Conservation (phyloP, 345 rosid genomes). For the Citrus medica region DNA sequence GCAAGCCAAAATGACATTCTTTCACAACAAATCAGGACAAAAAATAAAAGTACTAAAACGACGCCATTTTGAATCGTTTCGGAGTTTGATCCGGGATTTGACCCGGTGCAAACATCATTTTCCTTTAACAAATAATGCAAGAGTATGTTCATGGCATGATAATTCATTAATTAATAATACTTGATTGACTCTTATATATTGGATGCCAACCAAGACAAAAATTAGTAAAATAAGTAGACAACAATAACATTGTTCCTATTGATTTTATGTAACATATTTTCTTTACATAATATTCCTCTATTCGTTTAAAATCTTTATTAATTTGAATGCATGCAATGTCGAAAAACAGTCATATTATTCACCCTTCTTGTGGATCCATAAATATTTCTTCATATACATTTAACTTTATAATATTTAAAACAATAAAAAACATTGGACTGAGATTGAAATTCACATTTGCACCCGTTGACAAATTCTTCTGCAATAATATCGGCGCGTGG, state of each 20-base stretch:
- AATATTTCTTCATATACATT: background rate
- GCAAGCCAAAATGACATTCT: no score
- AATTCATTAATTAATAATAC: no score
- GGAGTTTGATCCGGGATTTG: no score
- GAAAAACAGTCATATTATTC: background rate
- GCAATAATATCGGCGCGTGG: background rate
- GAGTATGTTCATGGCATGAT: no score
- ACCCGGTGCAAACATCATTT: no score
- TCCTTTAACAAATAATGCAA: no score
- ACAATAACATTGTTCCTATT: background rate
- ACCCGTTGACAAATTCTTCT: background rate
- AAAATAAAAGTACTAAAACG: fast-evolving
- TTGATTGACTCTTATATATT: no score
- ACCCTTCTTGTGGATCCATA: background rate
- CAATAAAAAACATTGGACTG: background rate
- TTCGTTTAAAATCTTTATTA: background rate
- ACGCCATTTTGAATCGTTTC: no score
- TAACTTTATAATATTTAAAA: background rate
- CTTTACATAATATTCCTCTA: background rate
- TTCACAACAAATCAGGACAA: no score
- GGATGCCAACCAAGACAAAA: background rate
- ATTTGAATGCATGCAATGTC: background rate
- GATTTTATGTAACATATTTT: background rate
- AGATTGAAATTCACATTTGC: background rate
- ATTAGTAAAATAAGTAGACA: background rate